Percentiles rank a stretch among this genome's conserved stretches.
These are phyloP conservation scores for Hypomyces rosellus DNA, from an alignment of 2,329 filamentous ascomycete genomes.

Conservation along the genomic window DNA sequence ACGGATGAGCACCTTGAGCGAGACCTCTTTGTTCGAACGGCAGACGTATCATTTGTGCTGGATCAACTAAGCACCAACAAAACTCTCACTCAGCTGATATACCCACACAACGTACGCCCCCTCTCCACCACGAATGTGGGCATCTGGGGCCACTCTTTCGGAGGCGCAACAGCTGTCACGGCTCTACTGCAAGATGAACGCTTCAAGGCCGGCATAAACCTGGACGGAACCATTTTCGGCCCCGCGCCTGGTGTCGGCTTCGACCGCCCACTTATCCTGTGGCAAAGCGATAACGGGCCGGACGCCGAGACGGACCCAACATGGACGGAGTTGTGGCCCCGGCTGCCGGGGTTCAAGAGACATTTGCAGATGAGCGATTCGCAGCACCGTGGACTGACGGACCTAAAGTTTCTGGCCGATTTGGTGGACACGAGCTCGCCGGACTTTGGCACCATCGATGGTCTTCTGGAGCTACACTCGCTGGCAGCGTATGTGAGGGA, in stretches of 20 bases:
- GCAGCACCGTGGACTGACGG: slow-evolving; percentile 2
- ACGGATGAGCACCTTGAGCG: background rate
- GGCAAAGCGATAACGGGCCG: background rate
- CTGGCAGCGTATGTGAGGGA: slow-evolving; percentile 2
- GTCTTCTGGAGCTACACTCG: background rate
- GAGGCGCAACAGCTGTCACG: slow-evolving; percentile 6
- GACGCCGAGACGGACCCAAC: background rate
- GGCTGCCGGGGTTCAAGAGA: background rate
- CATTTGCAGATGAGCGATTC: background rate
- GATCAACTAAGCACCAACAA: slow-evolving; percentile 4
- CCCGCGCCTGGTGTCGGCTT: slow-evolving; percentile 1
- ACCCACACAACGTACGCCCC: background rate
- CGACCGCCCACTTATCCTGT: slow-evolving; percentile 2
- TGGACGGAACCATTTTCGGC: slow-evolving; percentile 6
- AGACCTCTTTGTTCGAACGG: background rate
- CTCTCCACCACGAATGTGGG: background rate
- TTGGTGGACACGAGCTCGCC: background rate
- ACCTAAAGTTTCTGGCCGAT: slow-evolving; percentile 2
- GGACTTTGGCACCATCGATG: slow-evolving; percentile 1
- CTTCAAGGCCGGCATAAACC: slow-evolving; percentile 8
- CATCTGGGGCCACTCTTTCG: slow-evolving; percentile 10
- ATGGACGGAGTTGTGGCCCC: slow-evolving; percentile 2
- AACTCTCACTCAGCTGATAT: slow-evolving; percentile 5
- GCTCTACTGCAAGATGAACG: slow-evolving; percentile 2
- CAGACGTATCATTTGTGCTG: slow-evolving; percentile 3